These are phyloP conservation scores for Pachysolen tannophilus DNA, from an alignment of 805 yeast genomes.

Conservation along the genomic window DNA sequence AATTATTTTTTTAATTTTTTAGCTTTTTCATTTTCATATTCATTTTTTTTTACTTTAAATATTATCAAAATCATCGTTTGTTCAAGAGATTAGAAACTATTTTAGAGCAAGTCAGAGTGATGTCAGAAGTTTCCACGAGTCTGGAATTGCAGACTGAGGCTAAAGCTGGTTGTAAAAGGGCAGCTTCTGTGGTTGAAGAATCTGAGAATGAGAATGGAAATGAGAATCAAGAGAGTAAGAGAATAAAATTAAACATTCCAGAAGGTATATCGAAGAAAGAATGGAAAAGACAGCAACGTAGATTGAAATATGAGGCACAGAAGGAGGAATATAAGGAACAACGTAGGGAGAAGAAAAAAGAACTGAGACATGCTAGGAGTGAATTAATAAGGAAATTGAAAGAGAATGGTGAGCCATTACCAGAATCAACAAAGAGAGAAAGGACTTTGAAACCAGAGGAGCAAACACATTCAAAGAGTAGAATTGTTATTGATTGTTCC, in stretches of 20 bases:
- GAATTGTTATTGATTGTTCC: conserved; percentile 75
- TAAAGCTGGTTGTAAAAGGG: no score
- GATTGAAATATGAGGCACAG: conserved; percentile 50
- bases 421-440: conserved; percentile 17
- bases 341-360: conserved; percentile 48
- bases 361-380: conserved; percentile 22
- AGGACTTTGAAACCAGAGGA: conserved; percentile 29
- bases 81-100: no score
- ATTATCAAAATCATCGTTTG: no score
- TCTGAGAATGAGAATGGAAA: no score
- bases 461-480: conserved; percentile 42
- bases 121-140: no score
- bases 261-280: conserved; percentile 84
- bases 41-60: no score
- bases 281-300: conserved; percentile 68
- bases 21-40: no score
- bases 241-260: conserved; percentile 36
- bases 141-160: no score
- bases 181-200: no score
- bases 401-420: conserved; percentile 29
- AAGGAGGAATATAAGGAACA: conserved; percentile 51
- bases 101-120: no score
- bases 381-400: conserved; percentile 25
- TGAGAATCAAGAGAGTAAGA: conserved; percentile 2
- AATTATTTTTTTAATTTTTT: no score